Evolutionary conservation across 2,329 filamentous ascomycete species (phyloP), one percentile per base, ranked within the genome.

Genomic region (Furcasterigmium furcatum): DNA sequence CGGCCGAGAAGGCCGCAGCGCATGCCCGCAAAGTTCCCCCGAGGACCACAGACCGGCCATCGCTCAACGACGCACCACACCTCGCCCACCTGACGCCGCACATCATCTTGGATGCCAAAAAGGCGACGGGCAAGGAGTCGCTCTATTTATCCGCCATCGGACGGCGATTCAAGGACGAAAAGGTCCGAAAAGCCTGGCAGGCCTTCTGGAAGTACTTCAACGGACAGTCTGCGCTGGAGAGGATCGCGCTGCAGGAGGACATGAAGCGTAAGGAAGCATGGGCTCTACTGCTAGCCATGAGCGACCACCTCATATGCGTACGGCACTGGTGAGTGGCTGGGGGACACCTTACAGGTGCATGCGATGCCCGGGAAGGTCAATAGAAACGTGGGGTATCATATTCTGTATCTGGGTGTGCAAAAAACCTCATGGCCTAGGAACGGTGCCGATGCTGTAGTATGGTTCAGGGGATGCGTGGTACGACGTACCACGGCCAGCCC

Each of bases 131-230:
- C 13, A 75, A 85, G 38, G 90, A 96, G 65, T 87, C 85, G 2
- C 76, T 87, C 16, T 95, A 84, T 57, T 68, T 85, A 12, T 73
- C 73, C n/a, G 78, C 80, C 32, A 82, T 85, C 45, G 76, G 70
- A 7, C 68, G 67, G 40, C 70, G 80, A 9, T 71, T 84, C 46
- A 67, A 62, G 46, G 75, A 83, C 51, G 70, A 72, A 14, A 79
- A 82, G 47, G 65, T 88, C 13, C 74, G 80, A 35, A 77, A 81
- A 46, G 77, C 80, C 40, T 95, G 91, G 87, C 79, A 82, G 3
- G 72, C 77, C 38, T 82, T 96, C 55, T 78, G 85, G 57, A 89
- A 87, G 63, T 94, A 96, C 64, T 89, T 97, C 56, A 91, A 97
- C 62, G 94, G 94, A 1, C 79, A 77, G 46, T 84, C 87, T 59